Evolutionary conservation across 306 rosid species (phyloP), one percentile per base, ranked within the genome.

Genomic region (Nissolia schottii): DNA sequence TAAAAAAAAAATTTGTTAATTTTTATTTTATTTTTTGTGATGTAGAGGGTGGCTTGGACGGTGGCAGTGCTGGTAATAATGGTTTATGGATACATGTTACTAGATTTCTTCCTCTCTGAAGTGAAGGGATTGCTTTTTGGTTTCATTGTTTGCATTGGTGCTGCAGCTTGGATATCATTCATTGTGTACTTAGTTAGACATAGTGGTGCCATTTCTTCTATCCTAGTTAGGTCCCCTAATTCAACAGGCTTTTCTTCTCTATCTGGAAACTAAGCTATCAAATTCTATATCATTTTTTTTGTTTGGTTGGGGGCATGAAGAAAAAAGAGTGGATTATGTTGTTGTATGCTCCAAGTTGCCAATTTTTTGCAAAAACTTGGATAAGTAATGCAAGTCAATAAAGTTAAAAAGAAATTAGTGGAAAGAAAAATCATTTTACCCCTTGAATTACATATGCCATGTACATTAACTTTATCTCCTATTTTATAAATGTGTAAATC

Each of bases 51-150:
- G 27, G 54, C 87, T 45, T 83, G 87, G 87, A 75, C 48, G 32
- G 70, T 83, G 54, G 79, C 83, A 29, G 79, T 79, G 62, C 34
- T 83, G 62, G 84, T 83, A 29, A 79, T 83, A 24, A 0, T 79
- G 74, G 77, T 71, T 28, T 83, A 83, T 60, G 87, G 87, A 29
- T 83, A 83, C 41, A 76, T 83, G 87, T 25, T 83, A 22, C 15
- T 83, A 62, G 79, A 76, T 48, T 83, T 83, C 84, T 71, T 83
- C 48, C 74, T 83, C 15, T 77, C 75, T 14, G 87, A 83, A 83
- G 79, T 79, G 56, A 63, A 79, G 31, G 87, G 87, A 43, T 1
- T 71, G 0, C 16, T 79, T n/a, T 83, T 59, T 71, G 87, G 84
- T 29, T 71, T 79, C 35, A 22, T 79, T 31, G 82, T 83, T 25